phyloP scores from a whole-genome alignment of 1,284 basidiomycete genomes.

The Ustilago curta region DNA sequence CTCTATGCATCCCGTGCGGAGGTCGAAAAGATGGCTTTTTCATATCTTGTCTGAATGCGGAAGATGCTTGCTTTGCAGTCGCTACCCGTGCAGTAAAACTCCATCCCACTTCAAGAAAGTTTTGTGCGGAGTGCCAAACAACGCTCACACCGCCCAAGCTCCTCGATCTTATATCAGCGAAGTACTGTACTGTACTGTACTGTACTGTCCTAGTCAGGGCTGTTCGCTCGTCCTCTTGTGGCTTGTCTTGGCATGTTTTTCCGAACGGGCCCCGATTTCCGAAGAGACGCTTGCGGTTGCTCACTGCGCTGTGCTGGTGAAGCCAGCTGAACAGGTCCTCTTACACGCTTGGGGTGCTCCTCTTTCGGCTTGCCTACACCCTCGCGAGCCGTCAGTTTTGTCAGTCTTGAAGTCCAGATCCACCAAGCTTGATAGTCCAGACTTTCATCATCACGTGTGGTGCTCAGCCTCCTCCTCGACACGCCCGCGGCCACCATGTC shows the following conservation, averaged over 20 bases:
- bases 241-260: constrained; percentile 14
- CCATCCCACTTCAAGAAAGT: background rate
- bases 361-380: too few relatives aligned
- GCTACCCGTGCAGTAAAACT: constrained; percentile 1
- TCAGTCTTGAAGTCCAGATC: background rate
- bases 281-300: background rate
- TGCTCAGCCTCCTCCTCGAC: background rate
- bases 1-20: background rate
- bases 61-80: background rate
- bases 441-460: background rate
- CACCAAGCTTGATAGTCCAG: background rate
- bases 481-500: background rate
- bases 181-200: background rate
- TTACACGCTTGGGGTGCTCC: constrained; percentile 17
- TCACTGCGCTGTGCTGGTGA: background rate
- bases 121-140: constrained; percentile 15
- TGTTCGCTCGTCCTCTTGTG: background rate
- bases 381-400: too few relatives aligned
- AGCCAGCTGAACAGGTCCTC: background rate
- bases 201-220: background rate
- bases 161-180: background rate
- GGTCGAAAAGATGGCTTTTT: background rate
- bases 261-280: constrained; percentile 11
- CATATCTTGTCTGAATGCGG: background rate
- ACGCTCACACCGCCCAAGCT: constrained; percentile 2